phyloP scores from a whole-genome alignment of 163 green algal species.

The Dunaliella salina region DNA sequence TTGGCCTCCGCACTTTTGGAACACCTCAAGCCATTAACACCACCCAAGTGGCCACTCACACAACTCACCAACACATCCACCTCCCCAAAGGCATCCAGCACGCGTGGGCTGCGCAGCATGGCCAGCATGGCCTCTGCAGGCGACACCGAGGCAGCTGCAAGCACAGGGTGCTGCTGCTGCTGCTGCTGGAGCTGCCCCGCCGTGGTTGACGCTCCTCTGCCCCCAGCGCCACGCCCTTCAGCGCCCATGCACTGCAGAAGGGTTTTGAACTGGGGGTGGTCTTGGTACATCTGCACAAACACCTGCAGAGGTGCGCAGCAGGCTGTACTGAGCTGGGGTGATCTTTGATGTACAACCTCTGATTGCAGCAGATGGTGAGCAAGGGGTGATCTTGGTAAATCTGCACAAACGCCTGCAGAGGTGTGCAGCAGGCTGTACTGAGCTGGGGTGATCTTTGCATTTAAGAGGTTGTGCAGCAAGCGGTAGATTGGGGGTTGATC shows the following conservation, averaged over 20 bases:
- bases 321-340: too few relatives aligned
- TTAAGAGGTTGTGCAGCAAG: too few relatives aligned
- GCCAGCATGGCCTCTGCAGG: background rate
- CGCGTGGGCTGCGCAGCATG: background rate
- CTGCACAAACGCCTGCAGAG: slow-evolving; percentile 48
- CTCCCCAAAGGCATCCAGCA: background rate
- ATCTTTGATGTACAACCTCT: too few relatives aligned
- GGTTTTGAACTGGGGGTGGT: slow-evolving; percentile 48
- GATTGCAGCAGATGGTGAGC: slow-evolving; percentile 56
- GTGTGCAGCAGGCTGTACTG: too few relatives aligned
- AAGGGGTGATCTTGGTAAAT: slow-evolving; percentile 55
- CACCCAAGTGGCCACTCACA: too few relatives aligned
- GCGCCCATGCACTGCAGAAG: slow-evolving; percentile 54
- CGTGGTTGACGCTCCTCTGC: background rate
- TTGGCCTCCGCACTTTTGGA: too few relatives aligned
- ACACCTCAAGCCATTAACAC: too few relatives aligned
- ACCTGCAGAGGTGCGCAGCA: slow-evolving; percentile 21
- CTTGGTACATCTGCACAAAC: slow-evolving; percentile 60
- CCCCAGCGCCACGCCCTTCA: slow-evolving; percentile 16
- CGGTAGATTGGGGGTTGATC: too few relatives aligned
- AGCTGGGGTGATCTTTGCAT: too few relatives aligned
- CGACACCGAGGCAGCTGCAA: background rate
- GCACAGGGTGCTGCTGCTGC: background rate
- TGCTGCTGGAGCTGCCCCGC: background rate
- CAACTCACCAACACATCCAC: background rate